phyloP scores from a whole-genome alignment of 805 yeast genomes.

The Candida coquimbonensis region DNA sequence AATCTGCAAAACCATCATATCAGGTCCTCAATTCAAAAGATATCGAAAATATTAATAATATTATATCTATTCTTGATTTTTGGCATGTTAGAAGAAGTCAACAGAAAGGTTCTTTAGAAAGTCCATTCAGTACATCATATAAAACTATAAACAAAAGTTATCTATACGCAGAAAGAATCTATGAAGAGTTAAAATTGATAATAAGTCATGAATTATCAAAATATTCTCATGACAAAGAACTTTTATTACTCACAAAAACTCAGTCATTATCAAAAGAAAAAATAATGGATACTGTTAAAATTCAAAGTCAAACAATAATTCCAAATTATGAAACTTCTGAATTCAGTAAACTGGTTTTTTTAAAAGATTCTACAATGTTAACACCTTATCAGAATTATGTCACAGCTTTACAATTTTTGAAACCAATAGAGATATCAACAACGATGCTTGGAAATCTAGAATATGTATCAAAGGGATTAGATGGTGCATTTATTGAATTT shows the following conservation, averaged over 20 bases:
- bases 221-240: not conserved
- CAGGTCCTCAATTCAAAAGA: not conserved
- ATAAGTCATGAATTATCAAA: constrained; percentile 5
- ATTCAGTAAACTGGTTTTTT: constrained; percentile 5
- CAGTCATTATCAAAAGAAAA: constrained; percentile 4
- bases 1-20: not conserved
- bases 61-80: constrained; percentile 2
- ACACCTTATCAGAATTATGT: constrained; percentile 10
- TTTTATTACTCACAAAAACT: constrained; percentile 1
- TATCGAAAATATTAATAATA: not conserved
- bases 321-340: constrained; percentile 10
- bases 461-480: constrained; percentile 5
- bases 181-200: constrained; percentile 7
- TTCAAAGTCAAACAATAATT: constrained; percentile 4
- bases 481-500: constrained; percentile 4
- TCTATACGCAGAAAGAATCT: constrained; percentile 4
- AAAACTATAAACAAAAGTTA: not conserved
- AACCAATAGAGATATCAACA: constrained; percentile 3
- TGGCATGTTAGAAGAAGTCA: no score
- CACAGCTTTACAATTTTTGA: constrained; percentile 6
- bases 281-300: constrained; percentile 6
- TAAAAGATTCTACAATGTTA: constrained; percentile 6
- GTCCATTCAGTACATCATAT: no score
- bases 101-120: no score
- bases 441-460: not conserved